A percentile compares a stretch with the other conserved stretches of the same genome.
phyloP scores from a whole-genome alignment of 1,139 yeast species.

The Sugiyamaella paludigena region DNA sequence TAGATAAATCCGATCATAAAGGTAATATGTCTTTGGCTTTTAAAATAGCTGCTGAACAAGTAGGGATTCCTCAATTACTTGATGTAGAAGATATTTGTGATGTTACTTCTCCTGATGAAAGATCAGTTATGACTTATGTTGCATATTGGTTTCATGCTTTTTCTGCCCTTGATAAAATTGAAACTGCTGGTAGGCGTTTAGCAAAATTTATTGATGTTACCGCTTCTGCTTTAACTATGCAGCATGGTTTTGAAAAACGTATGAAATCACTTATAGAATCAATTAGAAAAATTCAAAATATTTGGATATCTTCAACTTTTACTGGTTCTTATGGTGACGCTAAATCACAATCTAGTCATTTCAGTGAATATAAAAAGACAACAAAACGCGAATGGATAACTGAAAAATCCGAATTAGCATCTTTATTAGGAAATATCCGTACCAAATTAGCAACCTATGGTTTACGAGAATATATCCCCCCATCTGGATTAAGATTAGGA shows the following conservation, averaged over 20 bases:
- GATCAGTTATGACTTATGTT: slow-evolving; percentile 61
- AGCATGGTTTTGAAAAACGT: slow-evolving; percentile 39
- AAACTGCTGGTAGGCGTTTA: slow-evolving; percentile 43
- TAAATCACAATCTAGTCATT: slow-evolving; percentile 32
- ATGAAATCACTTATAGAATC: slow-evolving; percentile 33
- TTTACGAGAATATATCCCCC: slow-evolving; percentile 39
- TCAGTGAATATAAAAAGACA: slow-evolving; percentile 34
- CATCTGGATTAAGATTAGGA: slow-evolving; percentile 33
- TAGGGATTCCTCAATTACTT: slow-evolving; percentile 56
- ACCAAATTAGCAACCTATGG: slow-evolving; percentile 42
- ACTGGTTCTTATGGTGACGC: slow-evolving; percentile 38
- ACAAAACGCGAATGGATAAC: slow-evolving; percentile 42
- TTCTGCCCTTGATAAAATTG: slow-evolving; percentile 40
- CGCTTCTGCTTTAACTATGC: slow-evolving; percentile 38
- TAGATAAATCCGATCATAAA: slow-evolving; percentile 35
- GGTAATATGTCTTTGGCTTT: slow-evolving; percentile 42
- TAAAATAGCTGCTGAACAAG: slow-evolving; percentile 41
- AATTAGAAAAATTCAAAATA: slow-evolving; percentile 26
- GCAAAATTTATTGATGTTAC: slow-evolving; percentile 42
- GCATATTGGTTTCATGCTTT: slow-evolving; percentile 64
- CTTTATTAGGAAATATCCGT: slow-evolving; percentile 40
- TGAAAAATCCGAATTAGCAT: slow-evolving; percentile 40
- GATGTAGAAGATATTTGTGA: slow-evolving; percentile 58
- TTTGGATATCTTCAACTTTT: slow-evolving; percentile 32
- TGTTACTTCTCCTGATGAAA: slow-evolving; percentile 57